Conservation (phyloP, 108 stramenopile genomes). For the Nitzschia sp. region DNA sequence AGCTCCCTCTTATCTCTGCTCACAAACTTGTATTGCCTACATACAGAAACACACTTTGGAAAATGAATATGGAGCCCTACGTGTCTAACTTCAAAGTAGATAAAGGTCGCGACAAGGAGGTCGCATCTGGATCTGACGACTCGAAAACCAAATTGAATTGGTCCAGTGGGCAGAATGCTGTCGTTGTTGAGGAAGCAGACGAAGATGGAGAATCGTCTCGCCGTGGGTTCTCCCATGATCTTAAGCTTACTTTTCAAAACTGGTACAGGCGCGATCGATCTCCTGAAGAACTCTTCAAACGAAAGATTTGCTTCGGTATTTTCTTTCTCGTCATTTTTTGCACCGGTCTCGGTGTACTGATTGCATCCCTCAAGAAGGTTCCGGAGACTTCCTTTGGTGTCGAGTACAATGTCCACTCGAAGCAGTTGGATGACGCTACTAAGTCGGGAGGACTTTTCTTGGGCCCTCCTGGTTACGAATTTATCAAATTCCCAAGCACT, state of each 20-base stretch:
- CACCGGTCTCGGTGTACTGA: background rate
- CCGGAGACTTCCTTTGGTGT: slow-evolving; percentile 41
- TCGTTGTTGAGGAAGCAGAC: no score
- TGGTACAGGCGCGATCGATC: background rate
- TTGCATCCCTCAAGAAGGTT: slow-evolving; percentile 42
- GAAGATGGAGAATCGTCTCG: no score
- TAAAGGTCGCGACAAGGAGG: no score
- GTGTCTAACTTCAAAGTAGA: no score
- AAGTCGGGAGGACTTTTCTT: slow-evolving; percentile 26
- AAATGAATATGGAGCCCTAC: no score
- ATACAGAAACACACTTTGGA: no score
- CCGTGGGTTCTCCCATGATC: background rate
- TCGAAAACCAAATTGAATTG: no score
- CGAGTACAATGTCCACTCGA: slow-evolving; percentile 36
- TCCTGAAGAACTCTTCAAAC: slow-evolving; percentile 1
- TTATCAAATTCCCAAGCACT: slow-evolving; percentile 62
- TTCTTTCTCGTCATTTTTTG: background rate
- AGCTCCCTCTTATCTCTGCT: no score
- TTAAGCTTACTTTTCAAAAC: background rate
- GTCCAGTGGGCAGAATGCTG: no score
- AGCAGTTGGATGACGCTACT: slow-evolving; percentile 44
- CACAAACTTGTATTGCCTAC: no score
- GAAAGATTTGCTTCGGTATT: background rate
- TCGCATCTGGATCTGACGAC: no score
- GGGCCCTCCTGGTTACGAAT: slow-evolving; percentile 40